These are phyloP conservation scores for Perkinsela sp. DNA, from an alignment of 208 protist genomes.

Conservation along the genomic window DNA sequence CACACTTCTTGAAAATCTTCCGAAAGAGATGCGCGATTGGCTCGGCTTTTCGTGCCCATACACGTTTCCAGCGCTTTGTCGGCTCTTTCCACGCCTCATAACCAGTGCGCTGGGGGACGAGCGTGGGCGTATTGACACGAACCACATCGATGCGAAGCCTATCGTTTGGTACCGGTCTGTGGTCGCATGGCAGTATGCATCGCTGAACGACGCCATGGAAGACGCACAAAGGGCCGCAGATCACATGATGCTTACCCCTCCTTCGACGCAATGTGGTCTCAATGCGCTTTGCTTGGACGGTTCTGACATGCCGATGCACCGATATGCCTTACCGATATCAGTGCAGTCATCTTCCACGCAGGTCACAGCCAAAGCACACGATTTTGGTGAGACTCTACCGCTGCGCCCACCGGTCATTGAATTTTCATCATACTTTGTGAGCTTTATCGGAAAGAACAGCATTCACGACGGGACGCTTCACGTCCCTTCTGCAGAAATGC, in stretches of 20 bases:
- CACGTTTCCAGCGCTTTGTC: not conserved
- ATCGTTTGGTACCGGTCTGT: not conserved
- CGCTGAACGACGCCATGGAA: not conserved
- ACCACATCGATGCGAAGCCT: not conserved
- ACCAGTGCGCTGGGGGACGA: not conserved
- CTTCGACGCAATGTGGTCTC: not conserved
- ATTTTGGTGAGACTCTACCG: not conserved
- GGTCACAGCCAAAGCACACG: not conserved
- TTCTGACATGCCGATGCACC: not conserved
- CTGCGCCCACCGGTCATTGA: not conserved
- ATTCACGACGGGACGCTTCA: not conserved
- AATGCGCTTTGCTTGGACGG: not conserved
- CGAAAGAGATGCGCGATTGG: not conserved
- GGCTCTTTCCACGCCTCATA: not conserved
- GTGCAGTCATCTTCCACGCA: not conserved
- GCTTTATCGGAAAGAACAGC: not conserved
- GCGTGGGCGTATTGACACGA: not conserved
- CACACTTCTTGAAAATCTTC: not conserved
- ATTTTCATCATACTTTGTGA: not conserved
- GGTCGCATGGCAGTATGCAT: not conserved
- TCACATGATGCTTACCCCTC: not conserved
- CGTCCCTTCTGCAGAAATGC: not conserved
- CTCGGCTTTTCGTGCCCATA: not conserved
- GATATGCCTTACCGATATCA: not conserved
- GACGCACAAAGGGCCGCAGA: not conserved